Base-by-base conservation (phyloP, 352 stramenopile species). In the Phytophthora ohioensis region DNA sequence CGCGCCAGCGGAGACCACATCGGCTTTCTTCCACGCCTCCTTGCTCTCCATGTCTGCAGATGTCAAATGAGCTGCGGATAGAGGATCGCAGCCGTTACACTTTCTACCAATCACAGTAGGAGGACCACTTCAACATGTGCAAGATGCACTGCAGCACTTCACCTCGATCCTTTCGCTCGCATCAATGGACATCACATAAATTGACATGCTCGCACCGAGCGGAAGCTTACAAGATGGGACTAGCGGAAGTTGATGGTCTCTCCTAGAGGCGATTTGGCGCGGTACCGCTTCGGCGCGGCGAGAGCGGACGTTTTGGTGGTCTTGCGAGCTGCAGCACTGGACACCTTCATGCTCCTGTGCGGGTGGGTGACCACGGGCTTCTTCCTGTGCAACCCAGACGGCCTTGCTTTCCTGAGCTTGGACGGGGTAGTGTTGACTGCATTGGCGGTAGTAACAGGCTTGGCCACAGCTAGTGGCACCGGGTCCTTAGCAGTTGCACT, bases 241-340 rank as follows among this genome's bases (percentile, higher is more conserved):
- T 79, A 81, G 53, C 67, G 71, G 46, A 75, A 70, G 49, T 73
- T 75, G 0, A 65, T 69, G 35, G 62, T 63, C 61, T 83, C 73
- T 30, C 62, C 69, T 32, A 80, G 45, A 34, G 75, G 72, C 17
- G 75, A 67, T 49, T 82, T 78, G 42, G 73, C 27, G 3, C 73
- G 65, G 31, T 78, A 78, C n/a, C 66, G 63, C 62, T 83, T 83
- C 21, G 70, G 73, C 4, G 62, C 63, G 13, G 76, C 57, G 36
- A 76, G 54, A 35, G 71, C 56, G 17, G 75, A 76, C 11, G 58
- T 39, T 67, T 81, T 80, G 21, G 55, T 46, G 3, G 31, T 36
- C 56, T 75, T 67, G 53, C 68, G 72, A 53, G 36, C 46, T 53
- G 30, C 41, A 35, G 66, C 30, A 36, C 54, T 78, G 1, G 57